Base-by-base conservation (phyloP, 371 early-diverging fungal genomes). In the Phascolomyces articulosus region DNA sequence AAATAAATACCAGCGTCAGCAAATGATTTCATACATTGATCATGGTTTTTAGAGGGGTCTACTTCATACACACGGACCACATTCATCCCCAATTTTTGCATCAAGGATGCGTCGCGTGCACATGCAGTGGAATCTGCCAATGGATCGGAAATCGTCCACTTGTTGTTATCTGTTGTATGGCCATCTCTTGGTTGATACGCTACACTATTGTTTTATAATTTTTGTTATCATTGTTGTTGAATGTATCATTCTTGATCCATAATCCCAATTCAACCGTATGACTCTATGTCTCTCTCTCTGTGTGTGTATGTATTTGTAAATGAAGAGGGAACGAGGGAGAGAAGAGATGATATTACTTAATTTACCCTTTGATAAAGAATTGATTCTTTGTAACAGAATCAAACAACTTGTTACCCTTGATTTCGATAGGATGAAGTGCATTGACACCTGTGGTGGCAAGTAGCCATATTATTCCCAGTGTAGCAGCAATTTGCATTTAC, bases 1-100 rank as follows among this genome's bases (percentile, higher is more conserved):
- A 93, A 69, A 65, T 94, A 94, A 62, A 93, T 85, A 8, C 92
- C 91, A 23, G 82, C 84, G 21, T 82, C 85, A 21, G 80, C 86
- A 44, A 93, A 83, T 7, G 77, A 63, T 63, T 87, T 85, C 94
- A 93, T 93, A 70, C 91, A 91, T 34, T 77, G 82, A 61, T 89
- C 89, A 64, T 93, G 94, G 72, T 89, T 80, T 55, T 77, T 73
- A 38, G 63, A 74, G 23, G 87, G 82, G 63, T 92, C 90, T 4
- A 89, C 85, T 72, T 93, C 88, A 67, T 92, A 93, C 4, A 94
- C 93, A 60, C 93, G 91, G 66, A 94, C 81, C 3, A 87, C 82
- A 71, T 94, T 94, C 49, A 90, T 60, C 9, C 88, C 89, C 48
- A 94, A 78, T 18, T 85, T 84, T 60, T 87, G 85, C 85, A 93